phyloP scores from a whole-genome alignment of 805 yeast species.

The Yamadazyma paraphyllophila region DNA sequence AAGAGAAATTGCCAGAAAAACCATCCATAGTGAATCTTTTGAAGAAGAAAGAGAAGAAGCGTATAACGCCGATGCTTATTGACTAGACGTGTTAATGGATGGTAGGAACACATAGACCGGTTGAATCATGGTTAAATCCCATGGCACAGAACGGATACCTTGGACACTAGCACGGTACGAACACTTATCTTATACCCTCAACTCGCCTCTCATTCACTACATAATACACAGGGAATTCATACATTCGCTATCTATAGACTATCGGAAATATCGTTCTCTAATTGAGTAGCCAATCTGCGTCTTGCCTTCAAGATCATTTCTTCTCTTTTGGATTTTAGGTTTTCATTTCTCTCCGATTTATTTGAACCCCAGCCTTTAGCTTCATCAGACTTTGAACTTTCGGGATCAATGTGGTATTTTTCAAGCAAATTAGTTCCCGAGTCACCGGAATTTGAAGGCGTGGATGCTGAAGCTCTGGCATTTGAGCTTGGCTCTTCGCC shows the following conservation, averaged over 20 bases:
- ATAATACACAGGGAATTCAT: too few relatives aligned
- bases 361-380: slow-evolving; percentile 22
- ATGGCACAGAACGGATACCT: too few relatives aligned
- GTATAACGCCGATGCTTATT: slow-evolving; percentile 20
- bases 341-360: slow-evolving; percentile 19
- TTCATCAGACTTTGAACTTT: slow-evolving; percentile 10
- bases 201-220: too few relatives aligned
- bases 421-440: slow-evolving; percentile 29
- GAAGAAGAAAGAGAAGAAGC: slow-evolving; percentile 16
- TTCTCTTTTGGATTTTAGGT: slow-evolving; percentile 31
- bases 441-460: slow-evolving; percentile 18
- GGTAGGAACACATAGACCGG: too few relatives aligned
- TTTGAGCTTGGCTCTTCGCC: slow-evolving; percentile 20
- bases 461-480: slow-evolving; percentile 13
- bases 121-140: too few relatives aligned
- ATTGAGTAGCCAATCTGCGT: slow-evolving; percentile 45
- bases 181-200: too few relatives aligned
- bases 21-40: slow-evolving; percentile 6
- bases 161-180: too few relatives aligned
- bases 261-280: slow-evolving; percentile 24
- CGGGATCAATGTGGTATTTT: slow-evolving; percentile 41
- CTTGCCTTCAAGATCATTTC: slow-evolving; percentile 44
- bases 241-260: not conserved
- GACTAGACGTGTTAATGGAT: not conserved
- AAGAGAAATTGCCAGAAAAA: not conserved